A percentile compares a stretch with the other conserved stretches of the same genome.
Conservation (phyloP, 768 basidiomycete genomes). For the Crucibulum laeve region DNA sequence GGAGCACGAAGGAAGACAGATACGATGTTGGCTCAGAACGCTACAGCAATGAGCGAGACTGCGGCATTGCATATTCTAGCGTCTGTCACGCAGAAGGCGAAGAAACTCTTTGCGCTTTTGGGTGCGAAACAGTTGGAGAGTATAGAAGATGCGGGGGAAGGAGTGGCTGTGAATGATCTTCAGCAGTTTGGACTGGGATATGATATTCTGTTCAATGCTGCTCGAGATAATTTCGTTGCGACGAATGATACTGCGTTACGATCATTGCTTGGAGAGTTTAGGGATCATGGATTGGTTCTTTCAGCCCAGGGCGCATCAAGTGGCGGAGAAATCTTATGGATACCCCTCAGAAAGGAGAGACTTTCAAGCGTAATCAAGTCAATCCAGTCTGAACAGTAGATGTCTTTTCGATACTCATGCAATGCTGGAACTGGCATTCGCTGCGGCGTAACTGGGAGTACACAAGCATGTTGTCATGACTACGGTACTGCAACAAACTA, state of each 20-base stretch:
- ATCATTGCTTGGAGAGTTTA: constrained; percentile 83
- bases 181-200: constrained; percentile 58
- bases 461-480: too few relatives aligned
- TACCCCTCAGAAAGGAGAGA: constrained; percentile 78
- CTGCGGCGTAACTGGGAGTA: too few relatives aligned
- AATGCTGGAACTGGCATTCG: too few relatives aligned
- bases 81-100: constrained; percentile 83
- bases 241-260: constrained; percentile 83
- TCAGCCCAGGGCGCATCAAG: constrained; percentile 36
- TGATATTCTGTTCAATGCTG: constrained; percentile 66
- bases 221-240: constrained; percentile 83
- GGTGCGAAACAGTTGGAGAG: constrained; percentile 64
- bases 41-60: constrained; percentile 63
- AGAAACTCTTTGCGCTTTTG: constrained; percentile 75
- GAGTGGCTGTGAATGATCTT: constrained; percentile 28
- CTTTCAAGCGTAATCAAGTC: constrained; percentile 41
- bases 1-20: constrained; percentile 30
- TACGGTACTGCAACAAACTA: too few relatives aligned
- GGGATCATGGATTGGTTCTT: constrained; percentile 85
- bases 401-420: too few relatives aligned
- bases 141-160: constrained; percentile 38
- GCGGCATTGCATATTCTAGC: constrained; percentile 78
- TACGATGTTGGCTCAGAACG: constrained; percentile 23
- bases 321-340: constrained; percentile 73
- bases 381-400: constrained; percentile 9